A percentile compares a stretch with the other conserved stretches of the same genome.
phyloP scores from a whole-genome alignment of 2,329 filamentous ascomycete genomes.

The Mariannaea elegans region DNA sequence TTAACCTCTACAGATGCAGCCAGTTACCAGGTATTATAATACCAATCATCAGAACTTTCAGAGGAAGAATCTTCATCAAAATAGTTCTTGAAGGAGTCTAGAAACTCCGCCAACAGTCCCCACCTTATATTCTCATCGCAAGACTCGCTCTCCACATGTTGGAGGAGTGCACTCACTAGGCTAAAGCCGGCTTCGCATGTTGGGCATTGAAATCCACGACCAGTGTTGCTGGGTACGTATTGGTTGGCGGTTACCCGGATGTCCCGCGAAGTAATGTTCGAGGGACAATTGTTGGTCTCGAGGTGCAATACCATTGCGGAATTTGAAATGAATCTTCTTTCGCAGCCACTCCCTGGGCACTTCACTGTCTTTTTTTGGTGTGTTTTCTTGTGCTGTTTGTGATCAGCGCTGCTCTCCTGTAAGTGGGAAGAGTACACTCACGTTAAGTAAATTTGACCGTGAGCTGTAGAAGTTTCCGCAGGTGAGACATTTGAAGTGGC shows the following conservation, averaged over 20 bases:
- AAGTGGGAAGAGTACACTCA: no score
- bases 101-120: neutral
- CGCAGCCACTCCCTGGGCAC: neutral
- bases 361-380: neutral
- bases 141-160: conserved; percentile 36
- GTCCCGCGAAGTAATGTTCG: conserved; percentile 1
- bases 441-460: neutral
- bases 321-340: neutral
- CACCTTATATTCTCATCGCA: conserved; percentile 18
- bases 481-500: neutral
- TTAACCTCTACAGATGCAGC: no score
- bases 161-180: conserved; percentile 23
- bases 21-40: no score
- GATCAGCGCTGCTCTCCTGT: no score
- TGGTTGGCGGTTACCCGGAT: conserved; percentile 22
- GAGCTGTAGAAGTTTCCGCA: neutral
- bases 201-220: conserved; percentile 27
- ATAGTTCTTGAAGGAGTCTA: neutral
- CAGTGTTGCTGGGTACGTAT: neutral
- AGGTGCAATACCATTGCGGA: conserved; percentile 24
- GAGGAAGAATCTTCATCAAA: no score
- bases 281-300: conserved; percentile 31
- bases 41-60: no score
- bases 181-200: conserved; percentile 21
- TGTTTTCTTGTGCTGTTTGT: neutral